These are phyloP conservation scores for Boletus subcaerulescens DNA, from an alignment of 768 basidiomycete species.

Conservation along the genomic window DNA sequence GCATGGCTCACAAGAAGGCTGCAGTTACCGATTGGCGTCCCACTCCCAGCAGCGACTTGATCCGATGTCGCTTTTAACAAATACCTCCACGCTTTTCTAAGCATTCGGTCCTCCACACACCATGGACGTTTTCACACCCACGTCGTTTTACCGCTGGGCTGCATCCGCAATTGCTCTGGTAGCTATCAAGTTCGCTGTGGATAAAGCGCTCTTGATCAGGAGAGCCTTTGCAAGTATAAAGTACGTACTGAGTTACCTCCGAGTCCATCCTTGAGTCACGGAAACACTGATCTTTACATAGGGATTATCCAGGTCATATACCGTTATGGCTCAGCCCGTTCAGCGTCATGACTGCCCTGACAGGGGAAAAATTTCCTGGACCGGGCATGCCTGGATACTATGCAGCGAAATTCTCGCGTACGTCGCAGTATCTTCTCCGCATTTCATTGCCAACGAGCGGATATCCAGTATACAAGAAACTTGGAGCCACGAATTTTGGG, in stretches of 20 bases:
- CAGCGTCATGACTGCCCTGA: slow-evolving; percentile 19
- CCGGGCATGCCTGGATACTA: slow-evolving; percentile 34
- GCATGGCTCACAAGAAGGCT: too few relatives aligned
- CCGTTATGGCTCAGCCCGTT: slow-evolving; percentile 35
- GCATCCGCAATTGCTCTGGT: slow-evolving; percentile 2
- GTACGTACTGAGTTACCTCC: slow-evolving; percentile 1
- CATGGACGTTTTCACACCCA: slow-evolving; percentile 1
- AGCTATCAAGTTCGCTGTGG: slow-evolving; percentile 2
- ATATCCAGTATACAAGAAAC: slow-evolving; percentile 36
- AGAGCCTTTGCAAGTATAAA: slow-evolving; percentile 17
- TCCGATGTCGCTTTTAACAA: background rate
- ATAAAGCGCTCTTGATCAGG: slow-evolving; percentile 5
- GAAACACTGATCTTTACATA: background rate
- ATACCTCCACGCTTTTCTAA: background rate
- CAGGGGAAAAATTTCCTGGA: slow-evolving; percentile 35
- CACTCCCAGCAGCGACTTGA: background rate
- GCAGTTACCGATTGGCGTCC: too few relatives aligned
- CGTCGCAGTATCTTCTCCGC: slow-evolving; percentile 3
- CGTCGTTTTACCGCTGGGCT: slow-evolving; percentile 9
- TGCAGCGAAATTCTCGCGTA: slow-evolving; percentile 36
- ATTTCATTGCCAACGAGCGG: background rate
- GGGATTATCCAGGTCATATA: slow-evolving; percentile 19
- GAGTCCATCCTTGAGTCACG: too few relatives aligned
- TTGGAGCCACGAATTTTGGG: slow-evolving; percentile 39
- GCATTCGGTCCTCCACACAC: background rate